phyloP scores from a whole-genome alignment of 2,329 filamentous ascomycete species.

The Aschersonia sp. region DNA sequence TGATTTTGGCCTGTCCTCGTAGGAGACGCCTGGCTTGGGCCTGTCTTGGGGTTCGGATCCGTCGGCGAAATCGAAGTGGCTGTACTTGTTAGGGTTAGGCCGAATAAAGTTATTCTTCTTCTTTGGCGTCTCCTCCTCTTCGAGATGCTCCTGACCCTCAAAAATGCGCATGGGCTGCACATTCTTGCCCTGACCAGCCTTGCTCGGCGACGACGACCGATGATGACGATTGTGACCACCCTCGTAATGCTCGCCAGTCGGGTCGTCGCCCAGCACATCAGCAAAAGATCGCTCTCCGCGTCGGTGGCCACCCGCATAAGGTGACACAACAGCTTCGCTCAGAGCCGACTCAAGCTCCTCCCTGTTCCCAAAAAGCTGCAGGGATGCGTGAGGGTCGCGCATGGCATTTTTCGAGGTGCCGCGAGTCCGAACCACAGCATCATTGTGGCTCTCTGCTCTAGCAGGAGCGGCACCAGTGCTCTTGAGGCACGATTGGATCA shows the following conservation, averaged over 20 bases:
- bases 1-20: slow-evolving; percentile 30
- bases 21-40: slow-evolving; percentile 23
- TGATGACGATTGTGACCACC: slow-evolving; percentile 28
- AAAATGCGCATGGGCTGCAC: slow-evolving; percentile 50
- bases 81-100: slow-evolving; percentile 64
- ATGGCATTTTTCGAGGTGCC: slow-evolving; percentile 38
- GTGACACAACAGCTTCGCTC: slow-evolving; percentile 39
- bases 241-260: slow-evolving; percentile 27
- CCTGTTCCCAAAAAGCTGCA: slow-evolving; percentile 61
- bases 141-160: slow-evolving; percentile 32
- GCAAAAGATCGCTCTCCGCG: slow-evolving; percentile 49
- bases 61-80: slow-evolving; percentile 73
- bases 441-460: slow-evolving; percentile 18
- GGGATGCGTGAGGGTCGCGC: slow-evolving; percentile 53
- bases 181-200: slow-evolving; percentile 43
- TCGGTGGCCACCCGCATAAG: slow-evolving; percentile 44
- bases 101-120: slow-evolving; percentile 33
- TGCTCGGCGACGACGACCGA: slow-evolving; percentile 36
- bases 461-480: slow-evolving; percentile 22
- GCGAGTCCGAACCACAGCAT: slow-evolving; percentile 29
- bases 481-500: slow-evolving; percentile 52
- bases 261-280: slow-evolving; percentile 54
- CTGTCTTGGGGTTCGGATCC: slow-evolving; percentile 38
- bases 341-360: slow-evolving; percentile 41
- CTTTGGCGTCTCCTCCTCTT: slow-evolving; percentile 25